A percentile compares a stretch with the other conserved stretches of the same genome.
These are phyloP conservation scores for Lachancea sp. DNA, from an alignment of 805 yeast species.

Conservation along the genomic window DNA sequence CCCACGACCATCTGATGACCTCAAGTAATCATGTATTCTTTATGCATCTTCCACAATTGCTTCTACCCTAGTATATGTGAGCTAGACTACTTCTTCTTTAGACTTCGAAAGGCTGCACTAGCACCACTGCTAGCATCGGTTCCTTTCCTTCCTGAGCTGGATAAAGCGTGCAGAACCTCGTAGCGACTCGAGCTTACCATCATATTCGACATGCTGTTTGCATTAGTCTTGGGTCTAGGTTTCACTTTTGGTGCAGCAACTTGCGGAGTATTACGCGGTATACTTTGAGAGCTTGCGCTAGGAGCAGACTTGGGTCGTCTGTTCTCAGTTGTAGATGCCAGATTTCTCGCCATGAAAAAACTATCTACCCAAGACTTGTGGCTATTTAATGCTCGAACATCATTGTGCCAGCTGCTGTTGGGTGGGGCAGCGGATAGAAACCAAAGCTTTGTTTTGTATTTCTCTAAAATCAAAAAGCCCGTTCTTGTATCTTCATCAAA, in stretches of 20 bases:
- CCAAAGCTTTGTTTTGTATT: constrained; percentile 50
- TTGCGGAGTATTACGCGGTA: background rate
- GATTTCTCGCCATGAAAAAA: constrained; percentile 56
- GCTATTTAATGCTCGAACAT: background rate
- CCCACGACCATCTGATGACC: background rate
- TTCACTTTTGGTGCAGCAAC: background rate
- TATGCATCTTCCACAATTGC: background rate
- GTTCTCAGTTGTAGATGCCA: constrained; percentile 17
- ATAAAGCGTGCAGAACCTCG: constrained; percentile 27
- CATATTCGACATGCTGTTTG: constrained; percentile 25
- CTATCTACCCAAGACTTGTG: constrained; percentile 63
- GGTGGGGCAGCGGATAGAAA: constrained; percentile 39
- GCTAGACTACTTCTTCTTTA: constrained; percentile 14
- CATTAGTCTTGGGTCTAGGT: constrained; percentile 9
- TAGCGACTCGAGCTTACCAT: constrained; percentile 31
- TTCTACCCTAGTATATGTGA: background rate
- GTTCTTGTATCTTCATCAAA: constrained; percentile 51
- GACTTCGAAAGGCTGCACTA: constrained; percentile 30
- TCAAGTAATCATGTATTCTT: constrained; percentile 1
- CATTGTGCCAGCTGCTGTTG: constrained; percentile 37
- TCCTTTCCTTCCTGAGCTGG: constrained; percentile 8
- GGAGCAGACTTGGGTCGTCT: background rate
- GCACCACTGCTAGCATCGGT: constrained; percentile 31
- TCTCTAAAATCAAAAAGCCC: constrained; percentile 62
- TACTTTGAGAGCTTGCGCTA: background rate